These are phyloP conservation scores for Penicillium expansum DNA, from an alignment of 2,329 filamentous ascomycete species.

Conservation along the genomic window DNA sequence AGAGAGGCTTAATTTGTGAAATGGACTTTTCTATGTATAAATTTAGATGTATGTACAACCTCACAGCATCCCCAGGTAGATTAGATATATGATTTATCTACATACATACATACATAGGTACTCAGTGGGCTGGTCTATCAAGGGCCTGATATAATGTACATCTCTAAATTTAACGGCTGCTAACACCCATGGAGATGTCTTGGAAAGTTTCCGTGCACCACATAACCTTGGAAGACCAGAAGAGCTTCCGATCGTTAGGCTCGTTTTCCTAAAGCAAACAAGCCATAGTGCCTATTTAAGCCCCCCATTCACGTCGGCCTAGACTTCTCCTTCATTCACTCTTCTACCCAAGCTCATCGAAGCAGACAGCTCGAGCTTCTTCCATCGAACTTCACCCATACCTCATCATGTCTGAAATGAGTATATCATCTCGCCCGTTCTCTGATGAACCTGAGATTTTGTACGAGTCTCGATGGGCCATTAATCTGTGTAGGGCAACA, in stretches of 20 bases:
- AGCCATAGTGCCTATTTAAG: neutral
- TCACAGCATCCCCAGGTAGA: neutral
- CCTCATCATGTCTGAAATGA: too few species aligned
- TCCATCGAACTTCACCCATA: neutral
- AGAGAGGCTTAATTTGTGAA: too few species aligned
- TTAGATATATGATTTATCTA: neutral
- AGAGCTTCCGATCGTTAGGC: neutral
- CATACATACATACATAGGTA: too few species aligned
- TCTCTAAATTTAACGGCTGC: neutral
- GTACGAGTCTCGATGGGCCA: too few species aligned
- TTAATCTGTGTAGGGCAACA: too few species aligned
- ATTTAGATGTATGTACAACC: neutral
- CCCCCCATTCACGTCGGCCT: neutral
- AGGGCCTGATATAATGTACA: neutral
- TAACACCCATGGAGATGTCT: neutral
- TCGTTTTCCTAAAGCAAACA: neutral
- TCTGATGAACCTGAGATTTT: too few species aligned
- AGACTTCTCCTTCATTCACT: neutral
- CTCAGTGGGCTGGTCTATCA: neutral
- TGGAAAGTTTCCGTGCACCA: neutral
- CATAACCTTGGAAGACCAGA: neutral
- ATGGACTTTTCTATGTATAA: too few species aligned
- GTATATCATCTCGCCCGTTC: too few species aligned
- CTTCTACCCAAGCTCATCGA: neutral
- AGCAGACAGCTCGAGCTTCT: neutral